These are phyloP conservation scores for Microsporum canis DNA, from an alignment of 2,329 filamentous ascomycete genomes.

Conservation along the genomic window DNA sequence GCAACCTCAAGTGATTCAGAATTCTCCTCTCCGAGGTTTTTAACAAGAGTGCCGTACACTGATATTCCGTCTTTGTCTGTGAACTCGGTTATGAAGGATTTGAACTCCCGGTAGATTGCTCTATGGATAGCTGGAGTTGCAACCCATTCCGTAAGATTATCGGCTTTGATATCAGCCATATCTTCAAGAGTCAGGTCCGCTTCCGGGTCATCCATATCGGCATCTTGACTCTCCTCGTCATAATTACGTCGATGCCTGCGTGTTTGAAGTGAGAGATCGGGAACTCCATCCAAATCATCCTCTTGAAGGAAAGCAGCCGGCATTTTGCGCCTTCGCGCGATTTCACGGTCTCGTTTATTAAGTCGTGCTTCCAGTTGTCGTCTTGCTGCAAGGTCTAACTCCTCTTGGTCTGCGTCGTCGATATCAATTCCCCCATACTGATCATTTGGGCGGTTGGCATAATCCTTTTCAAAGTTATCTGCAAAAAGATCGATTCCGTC, in stretches of 20 bases:
- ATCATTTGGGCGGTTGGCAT: slow-evolving; percentile 37
- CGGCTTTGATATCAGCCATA: slow-evolving; percentile 82
- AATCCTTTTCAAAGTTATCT: slow-evolving; percentile 55
- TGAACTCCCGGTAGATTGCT: slow-evolving; percentile 93
- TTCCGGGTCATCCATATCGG: slow-evolving; percentile 90
- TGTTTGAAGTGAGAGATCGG: slow-evolving; percentile 76
- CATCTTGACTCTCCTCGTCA: slow-evolving; percentile 84
- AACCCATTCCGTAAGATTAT: slow-evolving; percentile 91
- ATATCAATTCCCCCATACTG: slow-evolving; percentile 48
- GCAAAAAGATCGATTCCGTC: slow-evolving; percentile 59
- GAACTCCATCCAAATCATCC: slow-evolving; percentile 73
- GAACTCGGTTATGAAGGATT: slow-evolving; percentile 91
- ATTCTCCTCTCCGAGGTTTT: slow-evolving; percentile 93
- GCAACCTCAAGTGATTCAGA: slow-evolving; percentile 93
- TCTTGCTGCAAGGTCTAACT: slow-evolving; percentile 46
- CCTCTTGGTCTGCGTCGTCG: slow-evolving; percentile 54
- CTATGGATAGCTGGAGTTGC: slow-evolving; percentile 78
- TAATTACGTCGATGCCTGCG: slow-evolving; percentile 79
- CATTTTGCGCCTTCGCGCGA: slow-evolving; percentile 48
- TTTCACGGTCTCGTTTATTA: slow-evolving; percentile 51
- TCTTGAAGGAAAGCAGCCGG: slow-evolving; percentile 53
- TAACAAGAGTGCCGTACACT: slow-evolving; percentile 87
- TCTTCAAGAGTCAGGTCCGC: slow-evolving; percentile 89
- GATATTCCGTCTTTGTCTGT: slow-evolving; percentile 80
- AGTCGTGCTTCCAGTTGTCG: slow-evolving; percentile 51